Base-by-base conservation (phyloP, 768 basidiomycete genomes). In the Rhizopogon roseolus region DNA sequence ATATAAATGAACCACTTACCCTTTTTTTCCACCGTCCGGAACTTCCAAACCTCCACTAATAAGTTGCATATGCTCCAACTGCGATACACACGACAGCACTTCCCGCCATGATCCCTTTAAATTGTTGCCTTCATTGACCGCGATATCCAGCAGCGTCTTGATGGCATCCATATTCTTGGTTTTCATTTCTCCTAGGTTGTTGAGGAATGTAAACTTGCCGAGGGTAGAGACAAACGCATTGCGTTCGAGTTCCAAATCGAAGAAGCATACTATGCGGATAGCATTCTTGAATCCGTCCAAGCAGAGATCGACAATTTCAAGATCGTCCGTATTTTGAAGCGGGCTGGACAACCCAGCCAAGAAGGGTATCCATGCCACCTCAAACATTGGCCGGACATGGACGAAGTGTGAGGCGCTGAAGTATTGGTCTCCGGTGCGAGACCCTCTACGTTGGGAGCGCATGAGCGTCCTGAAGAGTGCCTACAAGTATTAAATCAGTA, bases 131-230 rank as follows among this genome's bases (percentile, higher is more conserved):
- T 99, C 95, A n/a, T 83, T 88, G 39, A 96, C 88, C 14, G 97
- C 96, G 41, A 99, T 84, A 64, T 98, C 97, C 10, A 99, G 75
- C 49, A 99, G 76, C 3, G 92, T 74, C 71, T 98, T 98, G 74
- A 99, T 98, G 6, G 96, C 97, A 66, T 98, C 97, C 84, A 99
- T 97, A 66, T 98, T 98, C 77, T 98, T 98, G 34, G 92, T 80
- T 73, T 93, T 95, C 97, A 99, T 99, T 76, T 98, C 97, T 52
- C 94, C 93, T 5, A 98, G 73, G 65, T 99, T 98, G 69, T 91
- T 98, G 58, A 98, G 77, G 78, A 97, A 97, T 0, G 97, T 99
- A 70, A 98, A 98, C 68, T 98, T 99, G 37, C 80, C 86, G 17
- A 99, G 76, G 0, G 97, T 99, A 17, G 95, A 94, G 42, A 99